phyloP scores from a whole-genome alignment of 176 grass and related monocot genomes.

The Oryza meridionalis region DNA sequence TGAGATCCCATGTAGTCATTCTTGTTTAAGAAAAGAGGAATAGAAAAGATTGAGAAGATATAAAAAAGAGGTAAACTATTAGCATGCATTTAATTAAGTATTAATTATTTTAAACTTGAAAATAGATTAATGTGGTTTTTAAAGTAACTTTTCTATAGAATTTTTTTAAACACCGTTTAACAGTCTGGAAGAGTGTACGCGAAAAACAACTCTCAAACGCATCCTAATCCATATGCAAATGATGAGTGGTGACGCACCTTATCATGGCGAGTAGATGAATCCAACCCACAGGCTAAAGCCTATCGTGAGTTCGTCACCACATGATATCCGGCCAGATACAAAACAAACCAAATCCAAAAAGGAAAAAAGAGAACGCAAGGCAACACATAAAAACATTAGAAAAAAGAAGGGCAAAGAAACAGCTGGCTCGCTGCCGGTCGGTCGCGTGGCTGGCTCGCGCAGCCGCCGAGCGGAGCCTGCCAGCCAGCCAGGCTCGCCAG shows the following conservation, averaged over 20 bases:
- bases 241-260: background rate
- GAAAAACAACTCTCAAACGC: too few relatives aligned
- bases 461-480: conserved; percentile 27
- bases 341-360: background rate
- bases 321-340: background rate
- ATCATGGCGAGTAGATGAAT: background rate
- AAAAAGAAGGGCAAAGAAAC: too few relatives aligned
- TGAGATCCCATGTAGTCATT: too few relatives aligned
- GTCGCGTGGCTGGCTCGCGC: background rate
- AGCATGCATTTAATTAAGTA: too few relatives aligned
- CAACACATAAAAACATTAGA: background rate
- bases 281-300: background rate
- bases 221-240: background rate
- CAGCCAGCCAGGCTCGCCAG: conserved; percentile 29
- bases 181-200: too few relatives aligned
- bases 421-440: conserved; percentile 23
- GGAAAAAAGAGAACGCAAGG: background rate
- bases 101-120: too few relatives aligned
- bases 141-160: too few relatives aligned
- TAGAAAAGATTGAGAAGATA: too few relatives aligned
- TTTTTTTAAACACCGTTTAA: too few relatives aligned
- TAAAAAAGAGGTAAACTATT: too few relatives aligned
- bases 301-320: background rate
- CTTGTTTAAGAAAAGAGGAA: too few relatives aligned
- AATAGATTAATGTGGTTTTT: too few relatives aligned